Evolutionary conservation across 1,284 basidiomycete genomes (phyloP).

Genomic region (Quambalaria eucalypti): DNA sequence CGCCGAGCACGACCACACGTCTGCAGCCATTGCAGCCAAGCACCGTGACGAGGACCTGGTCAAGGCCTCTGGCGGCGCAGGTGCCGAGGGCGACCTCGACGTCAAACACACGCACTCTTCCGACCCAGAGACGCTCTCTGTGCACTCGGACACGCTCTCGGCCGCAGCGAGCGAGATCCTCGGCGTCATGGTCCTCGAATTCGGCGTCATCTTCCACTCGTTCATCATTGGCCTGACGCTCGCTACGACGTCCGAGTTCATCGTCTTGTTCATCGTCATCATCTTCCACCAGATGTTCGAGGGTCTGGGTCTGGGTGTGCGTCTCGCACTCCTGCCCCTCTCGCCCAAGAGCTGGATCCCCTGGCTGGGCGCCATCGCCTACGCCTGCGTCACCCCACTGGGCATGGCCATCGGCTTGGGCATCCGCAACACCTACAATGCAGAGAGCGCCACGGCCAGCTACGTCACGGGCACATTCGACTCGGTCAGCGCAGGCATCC

Average conservation of each 20-base stretch:
- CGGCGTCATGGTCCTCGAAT: slow-evolving; percentile 74
- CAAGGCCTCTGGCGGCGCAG: neutral
- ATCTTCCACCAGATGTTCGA: slow-evolving; percentile 55
- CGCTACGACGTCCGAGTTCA: slow-evolving; percentile 71
- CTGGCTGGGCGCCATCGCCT: slow-evolving; percentile 19
- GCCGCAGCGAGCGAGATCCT: slow-evolving; percentile 64
- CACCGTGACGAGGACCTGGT: neutral
- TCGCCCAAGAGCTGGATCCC: slow-evolving; percentile 21
- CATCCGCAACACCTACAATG: slow-evolving; percentile 40
- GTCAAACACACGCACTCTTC: neutral
- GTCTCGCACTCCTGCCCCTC: slow-evolving; percentile 28
- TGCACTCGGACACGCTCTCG: slow-evolving; percentile 1
- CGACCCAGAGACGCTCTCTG: neutral
- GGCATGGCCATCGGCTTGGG: slow-evolving; percentile 45
- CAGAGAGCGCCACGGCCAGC: slow-evolving; percentile 33
- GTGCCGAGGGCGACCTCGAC: neutral
- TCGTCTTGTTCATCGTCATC: slow-evolving; percentile 76
- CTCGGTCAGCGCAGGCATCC: slow-evolving; percentile 39
- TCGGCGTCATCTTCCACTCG: slow-evolving; percentile 78
- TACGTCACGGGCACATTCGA: slow-evolving; percentile 43
- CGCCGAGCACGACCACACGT: slow-evolving; percentile 20
- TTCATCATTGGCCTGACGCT: slow-evolving; percentile 87
- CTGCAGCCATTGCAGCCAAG: neutral
- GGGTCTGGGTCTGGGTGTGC: slow-evolving; percentile 43
- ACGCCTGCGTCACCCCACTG: slow-evolving; percentile 42